Conservation (phyloP, 176 grass and related monocot species). For the Zizania latifolia region DNA sequence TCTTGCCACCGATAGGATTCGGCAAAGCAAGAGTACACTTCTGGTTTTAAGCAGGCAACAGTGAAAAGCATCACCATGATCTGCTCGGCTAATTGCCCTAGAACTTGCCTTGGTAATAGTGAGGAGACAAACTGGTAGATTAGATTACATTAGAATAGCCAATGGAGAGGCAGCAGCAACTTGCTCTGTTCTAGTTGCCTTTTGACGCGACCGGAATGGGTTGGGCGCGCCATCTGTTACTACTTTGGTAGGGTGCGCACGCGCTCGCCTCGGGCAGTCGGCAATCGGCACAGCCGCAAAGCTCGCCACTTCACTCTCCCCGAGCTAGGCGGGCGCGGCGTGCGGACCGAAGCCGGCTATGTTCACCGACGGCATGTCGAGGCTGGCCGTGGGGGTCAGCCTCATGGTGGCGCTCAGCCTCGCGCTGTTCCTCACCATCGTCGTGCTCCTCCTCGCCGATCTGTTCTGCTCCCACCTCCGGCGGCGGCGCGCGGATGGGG, state of each 20-base stretch:
- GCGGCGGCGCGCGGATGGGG: background rate
- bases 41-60: slow-evolving; percentile 7
- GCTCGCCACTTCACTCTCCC: background rate
- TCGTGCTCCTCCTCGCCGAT: slow-evolving; percentile 46
- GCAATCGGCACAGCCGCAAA: no score
- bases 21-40: background rate
- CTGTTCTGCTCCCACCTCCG: slow-evolving; percentile 51
- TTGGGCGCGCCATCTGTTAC: background rate
- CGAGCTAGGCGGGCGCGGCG: background rate
- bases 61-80: background rate
- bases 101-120: background rate
- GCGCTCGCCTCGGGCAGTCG: background rate
- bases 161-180: background rate
- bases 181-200: slow-evolving; percentile 1
- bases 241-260: background rate
- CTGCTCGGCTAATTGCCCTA: background rate
- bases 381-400: slow-evolving; percentile 40
- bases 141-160: background rate
- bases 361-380: slow-evolving; percentile 41
- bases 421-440: slow-evolving; percentile 47
- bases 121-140: slow-evolving; percentile 14
- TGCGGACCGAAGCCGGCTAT: background rate
- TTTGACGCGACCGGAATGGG: slow-evolving; percentile 1
- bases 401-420: slow-evolving; percentile 44
- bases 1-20: background rate